A percentile compares a stretch with the other conserved stretches of the same genome.
Conservation (phyloP, 2,329 filamentous ascomycete species). For the Arachnomyces sp. region DNA sequence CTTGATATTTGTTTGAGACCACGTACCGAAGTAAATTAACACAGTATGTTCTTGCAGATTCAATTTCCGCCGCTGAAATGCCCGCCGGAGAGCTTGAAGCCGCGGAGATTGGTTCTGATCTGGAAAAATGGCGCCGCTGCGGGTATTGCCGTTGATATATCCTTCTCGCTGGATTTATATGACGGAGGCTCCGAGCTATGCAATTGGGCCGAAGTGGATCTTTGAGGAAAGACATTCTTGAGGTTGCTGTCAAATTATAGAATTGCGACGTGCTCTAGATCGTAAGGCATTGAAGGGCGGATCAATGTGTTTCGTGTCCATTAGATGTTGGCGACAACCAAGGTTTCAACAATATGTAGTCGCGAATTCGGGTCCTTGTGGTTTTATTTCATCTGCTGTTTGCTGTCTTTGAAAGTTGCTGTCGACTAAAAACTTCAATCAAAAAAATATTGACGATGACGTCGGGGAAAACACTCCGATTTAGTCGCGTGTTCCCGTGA, state of each 20-base stretch:
- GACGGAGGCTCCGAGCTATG: not conserved
- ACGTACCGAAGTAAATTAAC: constrained; percentile 49
- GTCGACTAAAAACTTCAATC: too few relatives aligned
- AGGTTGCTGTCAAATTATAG: too few relatives aligned
- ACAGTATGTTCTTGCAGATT: constrained; percentile 52
- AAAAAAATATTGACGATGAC: constrained; percentile 2
- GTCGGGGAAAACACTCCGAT: constrained; percentile 1
- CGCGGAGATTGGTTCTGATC: constrained; percentile 8
- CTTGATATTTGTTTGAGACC: not conserved
- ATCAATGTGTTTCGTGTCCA: too few relatives aligned
- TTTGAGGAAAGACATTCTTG: too few relatives aligned
- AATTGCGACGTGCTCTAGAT: too few relatives aligned
- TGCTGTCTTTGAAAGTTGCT: too few relatives aligned
- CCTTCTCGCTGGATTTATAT: not conserved
- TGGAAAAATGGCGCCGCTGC: constrained; percentile 21
- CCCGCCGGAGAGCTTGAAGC: constrained; percentile 15
- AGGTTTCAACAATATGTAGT: too few relatives aligned
- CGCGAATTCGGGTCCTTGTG: too few relatives aligned
- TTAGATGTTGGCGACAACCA: too few relatives aligned
- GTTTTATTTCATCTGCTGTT: too few relatives aligned
- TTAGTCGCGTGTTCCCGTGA: constrained; percentile 6
- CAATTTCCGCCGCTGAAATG: constrained; percentile 41
- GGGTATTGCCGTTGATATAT: constrained; percentile 4
- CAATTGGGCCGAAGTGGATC: too few relatives aligned
- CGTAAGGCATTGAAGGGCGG: too few relatives aligned